These are phyloP conservation scores for Plectosphaerella cucumerina DNA, from an alignment of 2,329 filamentous ascomycete genomes.

Conservation along the genomic window DNA sequence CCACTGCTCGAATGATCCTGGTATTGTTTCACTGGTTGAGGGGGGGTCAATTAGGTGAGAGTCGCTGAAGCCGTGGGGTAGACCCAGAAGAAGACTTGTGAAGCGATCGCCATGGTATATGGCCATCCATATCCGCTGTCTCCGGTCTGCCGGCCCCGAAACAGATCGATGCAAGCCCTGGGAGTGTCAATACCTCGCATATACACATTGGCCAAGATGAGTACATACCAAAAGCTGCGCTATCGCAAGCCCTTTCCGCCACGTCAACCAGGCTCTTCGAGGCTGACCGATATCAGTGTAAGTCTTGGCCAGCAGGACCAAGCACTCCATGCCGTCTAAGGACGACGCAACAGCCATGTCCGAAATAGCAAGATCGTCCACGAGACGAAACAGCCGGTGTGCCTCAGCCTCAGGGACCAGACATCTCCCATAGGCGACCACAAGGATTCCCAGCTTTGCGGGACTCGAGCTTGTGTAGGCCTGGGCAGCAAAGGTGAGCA, in stretches of 20 bases:
- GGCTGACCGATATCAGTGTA: slow-evolving; percentile 40
- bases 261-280: slow-evolving; percentile 34
- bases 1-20: slow-evolving; percentile 1
- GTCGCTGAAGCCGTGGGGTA: slow-evolving; percentile 32
- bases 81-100: slow-evolving; percentile 36
- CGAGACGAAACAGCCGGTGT: slow-evolving; percentile 9
- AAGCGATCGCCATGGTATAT: slow-evolving; percentile 33
- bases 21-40: slow-evolving; percentile 6
- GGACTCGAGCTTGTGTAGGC: slow-evolving; percentile 29
- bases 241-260: slow-evolving; percentile 33
- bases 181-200: slow-evolving; percentile 16
- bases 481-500: background rate
- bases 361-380: slow-evolving; percentile 33
- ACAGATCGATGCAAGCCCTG: background rate
- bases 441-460: slow-evolving; percentile 32
- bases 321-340: slow-evolving; percentile 36
- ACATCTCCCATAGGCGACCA: slow-evolving; percentile 25
- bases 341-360: slow-evolving; percentile 35
- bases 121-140: slow-evolving; percentile 9
- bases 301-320: slow-evolving; percentile 35
- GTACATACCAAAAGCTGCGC: slow-evolving; percentile 34
- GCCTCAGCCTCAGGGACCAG: background rate
- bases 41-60: slow-evolving; percentile 2
- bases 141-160: background rate
- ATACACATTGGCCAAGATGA: background rate